Conservation (phyloP, 441 rosid genomes). For the Populus hybrid region DNA sequence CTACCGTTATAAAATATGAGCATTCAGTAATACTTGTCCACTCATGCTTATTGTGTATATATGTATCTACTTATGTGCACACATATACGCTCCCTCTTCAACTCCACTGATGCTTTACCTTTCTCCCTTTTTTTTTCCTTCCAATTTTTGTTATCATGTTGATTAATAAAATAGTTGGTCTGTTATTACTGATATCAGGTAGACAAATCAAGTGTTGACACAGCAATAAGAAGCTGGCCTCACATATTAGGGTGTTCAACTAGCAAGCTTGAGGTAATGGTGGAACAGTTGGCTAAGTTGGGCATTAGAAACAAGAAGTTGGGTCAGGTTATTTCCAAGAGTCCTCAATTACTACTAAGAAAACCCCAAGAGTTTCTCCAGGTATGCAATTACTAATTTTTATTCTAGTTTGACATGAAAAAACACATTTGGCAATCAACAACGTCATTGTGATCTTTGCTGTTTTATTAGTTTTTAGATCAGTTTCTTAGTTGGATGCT, state of each 20-base stretch:
- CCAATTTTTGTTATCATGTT: background rate
- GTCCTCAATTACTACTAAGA: constrained; percentile 76
- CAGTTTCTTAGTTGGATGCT: background rate
- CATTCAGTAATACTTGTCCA: background rate
- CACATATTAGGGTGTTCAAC: constrained; percentile 72
- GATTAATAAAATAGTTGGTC: background rate
- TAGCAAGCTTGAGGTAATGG: constrained; percentile 54
- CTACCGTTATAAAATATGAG: background rate
- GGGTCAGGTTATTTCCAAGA: constrained; percentile 67
- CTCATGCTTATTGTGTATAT: background rate
- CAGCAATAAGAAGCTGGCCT: constrained; percentile 79
- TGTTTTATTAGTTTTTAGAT: background rate
- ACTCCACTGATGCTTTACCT: background rate
- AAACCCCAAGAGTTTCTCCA: constrained; percentile 67
- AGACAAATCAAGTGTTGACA: constrained; percentile 48
- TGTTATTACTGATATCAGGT: constrained; percentile 41
- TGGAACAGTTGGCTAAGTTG: constrained; percentile 51
- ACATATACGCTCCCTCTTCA: background rate
- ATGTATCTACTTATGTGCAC: background rate
- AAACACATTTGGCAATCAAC: background rate
- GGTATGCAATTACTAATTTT: constrained; percentile 31
- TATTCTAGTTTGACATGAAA: background rate
- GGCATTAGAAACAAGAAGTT: constrained; percentile 55
- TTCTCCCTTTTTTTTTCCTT: background rate
- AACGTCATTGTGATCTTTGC: background rate